Evolutionary conservation across 2,329 filamentous ascomycete species (phyloP).

Genomic region (Paraphoma chrysanthemicola): DNA sequence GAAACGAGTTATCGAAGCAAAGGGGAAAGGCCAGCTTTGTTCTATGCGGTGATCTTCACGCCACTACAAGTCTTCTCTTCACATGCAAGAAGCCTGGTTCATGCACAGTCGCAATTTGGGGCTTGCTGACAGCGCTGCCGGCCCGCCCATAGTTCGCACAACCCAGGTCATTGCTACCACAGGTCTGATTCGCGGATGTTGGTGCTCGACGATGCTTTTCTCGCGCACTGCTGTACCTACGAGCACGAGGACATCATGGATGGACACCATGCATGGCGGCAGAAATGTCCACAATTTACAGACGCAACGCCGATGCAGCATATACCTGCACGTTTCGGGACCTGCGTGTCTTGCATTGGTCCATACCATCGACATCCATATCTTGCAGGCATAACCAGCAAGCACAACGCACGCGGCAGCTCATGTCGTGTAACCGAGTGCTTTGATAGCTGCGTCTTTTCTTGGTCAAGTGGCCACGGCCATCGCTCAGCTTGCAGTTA

Average conservation of each 20-base stretch:
- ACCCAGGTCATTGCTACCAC: slow-evolving; percentile 6
- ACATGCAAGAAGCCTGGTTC: slow-evolving; percentile 9
- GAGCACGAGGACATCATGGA: slow-evolving; percentile 27
- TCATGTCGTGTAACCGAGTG: slow-evolving; percentile 14
- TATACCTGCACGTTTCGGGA: slow-evolving; percentile 19
- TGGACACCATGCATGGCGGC: slow-evolving; percentile 31
- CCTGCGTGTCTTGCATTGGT: slow-evolving; percentile 30
- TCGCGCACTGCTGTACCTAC: slow-evolving; percentile 22
- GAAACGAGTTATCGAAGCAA: slow-evolving; percentile 18
- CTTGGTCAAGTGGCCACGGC: slow-evolving; percentile 10
- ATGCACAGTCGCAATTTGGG: slow-evolving; percentile 14
- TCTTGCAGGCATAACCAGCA: slow-evolving; percentile 7
- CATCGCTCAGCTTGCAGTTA: slow-evolving; percentile 7
- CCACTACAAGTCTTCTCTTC: slow-evolving; percentile 9
- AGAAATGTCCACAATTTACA: slow-evolving; percentile 34
- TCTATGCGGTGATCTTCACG: slow-evolving; percentile 20
- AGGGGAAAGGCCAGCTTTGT: slow-evolving; percentile 10
- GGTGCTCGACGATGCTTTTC: slow-evolving; percentile 22
- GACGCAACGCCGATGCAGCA: slow-evolving; percentile 9
- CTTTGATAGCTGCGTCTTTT: slow-evolving; percentile 3
- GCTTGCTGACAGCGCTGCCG: slow-evolving; percentile 23
- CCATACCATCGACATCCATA: slow-evolving; percentile 7
- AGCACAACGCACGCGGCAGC: slow-evolving; percentile 14
- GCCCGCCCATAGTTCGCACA: slow-evolving; percentile 30
- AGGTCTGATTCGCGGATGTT: slow-evolving; percentile 26